These are phyloP conservation scores for Massarina eburnea DNA, from an alignment of 2,329 filamentous ascomycete genomes.

Conservation along the genomic window DNA sequence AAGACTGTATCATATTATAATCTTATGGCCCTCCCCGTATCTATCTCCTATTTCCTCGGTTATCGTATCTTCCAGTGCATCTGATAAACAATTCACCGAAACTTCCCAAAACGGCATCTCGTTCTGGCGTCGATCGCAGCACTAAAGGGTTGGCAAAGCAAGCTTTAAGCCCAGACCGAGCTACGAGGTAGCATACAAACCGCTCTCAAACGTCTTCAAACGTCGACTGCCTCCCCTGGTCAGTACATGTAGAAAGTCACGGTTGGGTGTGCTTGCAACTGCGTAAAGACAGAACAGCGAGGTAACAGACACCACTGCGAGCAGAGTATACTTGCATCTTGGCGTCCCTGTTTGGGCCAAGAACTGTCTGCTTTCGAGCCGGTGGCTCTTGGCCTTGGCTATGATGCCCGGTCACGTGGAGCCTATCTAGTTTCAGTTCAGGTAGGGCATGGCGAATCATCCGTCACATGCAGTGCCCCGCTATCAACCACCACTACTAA, in stretches of 20 bases:
- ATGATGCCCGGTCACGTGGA: neutral
- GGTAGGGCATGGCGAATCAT: no score
- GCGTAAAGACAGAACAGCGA: no score
- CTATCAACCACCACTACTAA: constrained; percentile 31
- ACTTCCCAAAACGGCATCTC: constrained; percentile 7
- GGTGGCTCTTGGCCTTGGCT: constrained; percentile 14
- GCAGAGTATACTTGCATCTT: constrained; percentile 16
- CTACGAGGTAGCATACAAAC: neutral
- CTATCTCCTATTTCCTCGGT: no score
- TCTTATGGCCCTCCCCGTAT: no score
- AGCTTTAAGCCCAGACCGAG: constrained; percentile 28
- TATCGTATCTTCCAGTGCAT: no score
- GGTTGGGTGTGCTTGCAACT: no score
- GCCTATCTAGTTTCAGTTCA: neutral
- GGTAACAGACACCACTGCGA: neutral
- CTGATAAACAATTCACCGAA: neutral
- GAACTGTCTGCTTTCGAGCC: constrained; percentile 18
- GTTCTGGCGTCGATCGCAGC: constrained; percentile 25
- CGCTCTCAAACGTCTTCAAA: no score
- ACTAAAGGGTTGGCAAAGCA: constrained; percentile 42
- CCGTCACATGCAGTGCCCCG: neutral
- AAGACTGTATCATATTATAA: no score
- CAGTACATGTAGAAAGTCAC: no score
- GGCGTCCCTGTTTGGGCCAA: constrained; percentile 25
- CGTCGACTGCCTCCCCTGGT: no score